Conservation (phyloP, 805 yeast species). For the Middelhovenomyces tepae region DNA sequence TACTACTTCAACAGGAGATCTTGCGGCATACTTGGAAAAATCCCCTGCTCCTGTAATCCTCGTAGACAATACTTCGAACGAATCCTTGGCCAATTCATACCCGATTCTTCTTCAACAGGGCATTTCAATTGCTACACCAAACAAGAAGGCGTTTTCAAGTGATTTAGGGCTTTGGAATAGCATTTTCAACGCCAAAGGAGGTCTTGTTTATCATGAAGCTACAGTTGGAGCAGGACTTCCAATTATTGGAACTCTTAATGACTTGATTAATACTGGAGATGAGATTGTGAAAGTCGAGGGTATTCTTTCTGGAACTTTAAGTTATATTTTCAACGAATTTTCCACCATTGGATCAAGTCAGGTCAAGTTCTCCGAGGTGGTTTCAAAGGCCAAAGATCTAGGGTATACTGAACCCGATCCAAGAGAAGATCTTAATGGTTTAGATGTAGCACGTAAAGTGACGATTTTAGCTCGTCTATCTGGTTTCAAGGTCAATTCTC, state of each 20-base stretch:
- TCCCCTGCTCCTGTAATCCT: constrained; percentile 71
- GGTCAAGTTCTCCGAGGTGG: constrained; percentile 82
- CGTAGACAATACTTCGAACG: constrained; percentile 91
- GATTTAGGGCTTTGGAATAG: constrained; percentile 66
- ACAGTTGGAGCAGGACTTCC: constrained; percentile 99
- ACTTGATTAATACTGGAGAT: constrained; percentile 88
- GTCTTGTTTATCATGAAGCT: constrained; percentile 93
- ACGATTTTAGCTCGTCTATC: constrained; percentile 91
- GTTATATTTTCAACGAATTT: constrained; percentile 90
- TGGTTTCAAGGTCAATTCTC: constrained; percentile 71
- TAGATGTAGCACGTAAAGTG: constrained; percentile 97
- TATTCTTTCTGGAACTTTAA: constrained; percentile 89
- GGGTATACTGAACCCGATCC: constrained; percentile 99
- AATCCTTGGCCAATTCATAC: constrained; percentile 64
- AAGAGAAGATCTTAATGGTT: constrained; percentile 95
- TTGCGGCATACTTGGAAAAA: constrained; percentile 52
- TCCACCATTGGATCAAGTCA: constrained; percentile 53
- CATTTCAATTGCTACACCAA: constrained; percentile 94
- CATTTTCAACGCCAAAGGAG: constrained; percentile 50
- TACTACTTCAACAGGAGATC: constrained; percentile 42
- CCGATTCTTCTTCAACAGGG: constrained; percentile 67
- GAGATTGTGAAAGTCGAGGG: constrained; percentile 88
- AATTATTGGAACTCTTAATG: constrained; percentile 78
- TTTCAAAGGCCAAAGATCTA: constrained; percentile 73
- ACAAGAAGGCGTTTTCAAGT: constrained; percentile 92